phyloP scores from a whole-genome alignment of 805 yeast species.

The Kodamaea laetipori region DNA sequence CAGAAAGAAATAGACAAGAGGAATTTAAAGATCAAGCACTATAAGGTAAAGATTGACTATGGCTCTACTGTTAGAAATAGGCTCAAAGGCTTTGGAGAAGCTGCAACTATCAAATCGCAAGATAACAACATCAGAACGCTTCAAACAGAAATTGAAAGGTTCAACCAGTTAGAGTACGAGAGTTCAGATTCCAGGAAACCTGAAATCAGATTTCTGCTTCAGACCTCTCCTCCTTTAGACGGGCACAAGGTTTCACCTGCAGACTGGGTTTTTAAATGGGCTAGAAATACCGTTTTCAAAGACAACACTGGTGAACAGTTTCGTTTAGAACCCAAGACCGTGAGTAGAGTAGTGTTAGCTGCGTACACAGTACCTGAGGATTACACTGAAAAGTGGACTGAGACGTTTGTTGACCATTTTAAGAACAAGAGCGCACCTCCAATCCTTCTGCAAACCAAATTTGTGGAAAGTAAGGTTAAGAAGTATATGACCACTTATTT shows the following conservation, averaged over 20 bases:
- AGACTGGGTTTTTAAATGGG: slow-evolving; percentile 12
- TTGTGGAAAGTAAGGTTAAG: slow-evolving; percentile 3
- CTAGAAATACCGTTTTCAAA: neutral
- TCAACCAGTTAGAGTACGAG: slow-evolving; percentile 3
- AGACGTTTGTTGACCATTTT: slow-evolving; percentile 4
- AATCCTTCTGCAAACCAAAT: slow-evolving; percentile 4
- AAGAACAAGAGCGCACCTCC: neutral
- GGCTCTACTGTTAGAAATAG: slow-evolving; percentile 7
- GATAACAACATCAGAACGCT: slow-evolving; percentile 2
- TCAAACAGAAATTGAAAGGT: slow-evolving; percentile 6
- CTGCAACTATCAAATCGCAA: neutral
- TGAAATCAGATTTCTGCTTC: slow-evolving; percentile 8
- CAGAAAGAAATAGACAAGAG: slow-evolving; percentile 1
- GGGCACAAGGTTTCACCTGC: slow-evolving; percentile 10
- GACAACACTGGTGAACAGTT: slow-evolving; percentile 2
- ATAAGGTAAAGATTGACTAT: slow-evolving; percentile 10
- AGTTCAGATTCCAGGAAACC: slow-evolving; percentile 1
- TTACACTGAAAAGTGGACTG: slow-evolving; percentile 1
- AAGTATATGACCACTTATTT: slow-evolving; percentile 9
- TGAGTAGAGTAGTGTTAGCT: slow-evolving; percentile 6
- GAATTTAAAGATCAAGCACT: slow-evolving; percentile 9
- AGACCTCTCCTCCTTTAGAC: slow-evolving; percentile 7
- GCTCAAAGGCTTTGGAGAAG: slow-evolving; percentile 1
- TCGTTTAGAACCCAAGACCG: slow-evolving; percentile 1
- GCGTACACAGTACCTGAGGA: slow-evolving; percentile 10